Evolutionary conservation across 2,329 filamentous ascomycete species (phyloP), one percentile per base, ranked within the genome.

Genomic region (Fusarium pseudocircinatum): DNA sequence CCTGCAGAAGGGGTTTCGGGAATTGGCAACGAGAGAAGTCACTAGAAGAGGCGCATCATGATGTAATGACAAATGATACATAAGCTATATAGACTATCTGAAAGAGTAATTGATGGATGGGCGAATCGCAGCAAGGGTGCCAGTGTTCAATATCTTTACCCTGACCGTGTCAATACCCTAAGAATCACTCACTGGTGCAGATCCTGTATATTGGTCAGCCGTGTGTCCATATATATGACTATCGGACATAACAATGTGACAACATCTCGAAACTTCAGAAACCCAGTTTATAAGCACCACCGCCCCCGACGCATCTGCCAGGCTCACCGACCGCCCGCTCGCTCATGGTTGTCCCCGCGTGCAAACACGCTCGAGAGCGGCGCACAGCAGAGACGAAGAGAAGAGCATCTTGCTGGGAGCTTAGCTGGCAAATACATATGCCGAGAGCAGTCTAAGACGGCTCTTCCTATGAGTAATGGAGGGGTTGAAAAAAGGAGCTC

Each of bases 211-310:
- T 49, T 62, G 60, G 69, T 78, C 71, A 78, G 76, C 61, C n/a
- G 47, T 26, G 57, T 32, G 44, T 44, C 37, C 37, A 44, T 62
- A 28, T 16, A 49, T 16, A 49, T 24, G 11, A 59, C 39, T 12
- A 32, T 28, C 50, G 42, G 40, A 59, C 42, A 67, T 34, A 52
- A 58, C 42, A 68, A 65, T 30, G 16, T 36, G 58, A 58, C 20
- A 68, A 65, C 54, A 79, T 79, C 78, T 82, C 79, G 72, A 78
- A 77, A 76, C 75, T 72, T 85, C 83, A 85, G 83, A 84, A 84
- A 84, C 83, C 83, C 82, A 79, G 72, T 76, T 80, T 85, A 83
- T 82, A 85, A 85, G 83, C 83, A 85, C 81, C 76, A 85, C 83
- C 75, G 75, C 83, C 79, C 78, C 77, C 81, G 78, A 79, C 81